Conservation (phyloP, 805 yeast genomes). For the Schizosaccharomyces osmophilus region DNA sequence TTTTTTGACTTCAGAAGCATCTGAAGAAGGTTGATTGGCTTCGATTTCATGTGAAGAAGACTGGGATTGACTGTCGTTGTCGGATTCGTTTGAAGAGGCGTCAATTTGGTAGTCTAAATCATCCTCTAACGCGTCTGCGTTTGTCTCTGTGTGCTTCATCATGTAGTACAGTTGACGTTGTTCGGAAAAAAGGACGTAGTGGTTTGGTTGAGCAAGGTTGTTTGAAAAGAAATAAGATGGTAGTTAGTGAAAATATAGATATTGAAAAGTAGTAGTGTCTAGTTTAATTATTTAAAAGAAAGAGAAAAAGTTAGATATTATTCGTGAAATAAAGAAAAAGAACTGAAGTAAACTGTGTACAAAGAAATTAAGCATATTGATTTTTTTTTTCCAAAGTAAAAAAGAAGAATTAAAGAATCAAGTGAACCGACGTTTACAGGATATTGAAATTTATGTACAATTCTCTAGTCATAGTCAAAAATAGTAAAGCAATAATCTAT, state of each 20-base stretch:
- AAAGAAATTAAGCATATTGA: too few relatives aligned
- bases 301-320: too few relatives aligned
- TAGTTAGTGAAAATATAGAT: too few relatives aligned
- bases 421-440: background rate
- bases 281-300: too few relatives aligned
- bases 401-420: background rate
- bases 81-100: background rate
- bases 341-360: too few relatives aligned
- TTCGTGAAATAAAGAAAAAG: too few relatives aligned
- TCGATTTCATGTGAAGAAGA: background rate
- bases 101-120: background rate
- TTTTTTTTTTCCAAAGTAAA: too few relatives aligned
- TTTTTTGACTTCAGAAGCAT: background rate
- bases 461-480: background rate
- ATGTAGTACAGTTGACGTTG: background rate
- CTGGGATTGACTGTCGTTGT: background rate
- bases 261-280: too few relatives aligned
- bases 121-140: background rate
- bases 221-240: too few relatives aligned
- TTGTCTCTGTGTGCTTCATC: background rate
- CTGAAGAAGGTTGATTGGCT: background rate
- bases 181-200: too few relatives aligned
- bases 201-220: too few relatives aligned
- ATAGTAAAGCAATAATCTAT: background rate
- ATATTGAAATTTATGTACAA: background rate